Conservation (phyloP, 164 flowering plant species). For the Tetracentron sinense region DNA sequence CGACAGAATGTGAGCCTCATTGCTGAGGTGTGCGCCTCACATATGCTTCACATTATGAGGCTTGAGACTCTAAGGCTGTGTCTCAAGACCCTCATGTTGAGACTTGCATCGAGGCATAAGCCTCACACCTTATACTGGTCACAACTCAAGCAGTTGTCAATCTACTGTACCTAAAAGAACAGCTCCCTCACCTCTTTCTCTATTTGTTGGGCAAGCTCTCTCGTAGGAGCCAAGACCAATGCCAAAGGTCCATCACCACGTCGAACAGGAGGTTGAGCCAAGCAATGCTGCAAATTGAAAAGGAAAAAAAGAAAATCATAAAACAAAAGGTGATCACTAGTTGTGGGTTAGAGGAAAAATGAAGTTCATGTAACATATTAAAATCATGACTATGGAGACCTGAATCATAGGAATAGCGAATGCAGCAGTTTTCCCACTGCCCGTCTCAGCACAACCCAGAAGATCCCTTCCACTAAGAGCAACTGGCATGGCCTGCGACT, state of each 20-base stretch:
- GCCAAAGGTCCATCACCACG: slow-evolving; percentile 66
- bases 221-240: slow-evolving; percentile 62
- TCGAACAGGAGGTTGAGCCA: slow-evolving; percentile 46
- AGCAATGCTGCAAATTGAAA: slow-evolving; percentile 42
- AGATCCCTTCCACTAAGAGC: slow-evolving; percentile 63
- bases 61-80: no score
- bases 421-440: slow-evolving; percentile 75
- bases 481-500: slow-evolving; percentile 65
- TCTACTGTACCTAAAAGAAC: background rate
- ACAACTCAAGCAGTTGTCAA: no score
- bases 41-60: no score
- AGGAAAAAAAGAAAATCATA: background rate
- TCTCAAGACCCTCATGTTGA: no score
- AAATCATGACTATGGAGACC: slow-evolving; percentile 22
- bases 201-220: slow-evolving; percentile 70
- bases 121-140: no score
- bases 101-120: no score
- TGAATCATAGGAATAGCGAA: slow-evolving; percentile 65
- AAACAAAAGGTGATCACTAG: no score
- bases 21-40: no score
- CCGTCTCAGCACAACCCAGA: slow-evolving; percentile 68
- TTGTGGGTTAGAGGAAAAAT: background rate
- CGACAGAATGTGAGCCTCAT: no score
- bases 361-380: background rate
- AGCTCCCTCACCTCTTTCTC: slow-evolving; percentile 36